Conservation (phyloP, 192 early-diverging fungal genomes). For the Backusella circina region DNA sequence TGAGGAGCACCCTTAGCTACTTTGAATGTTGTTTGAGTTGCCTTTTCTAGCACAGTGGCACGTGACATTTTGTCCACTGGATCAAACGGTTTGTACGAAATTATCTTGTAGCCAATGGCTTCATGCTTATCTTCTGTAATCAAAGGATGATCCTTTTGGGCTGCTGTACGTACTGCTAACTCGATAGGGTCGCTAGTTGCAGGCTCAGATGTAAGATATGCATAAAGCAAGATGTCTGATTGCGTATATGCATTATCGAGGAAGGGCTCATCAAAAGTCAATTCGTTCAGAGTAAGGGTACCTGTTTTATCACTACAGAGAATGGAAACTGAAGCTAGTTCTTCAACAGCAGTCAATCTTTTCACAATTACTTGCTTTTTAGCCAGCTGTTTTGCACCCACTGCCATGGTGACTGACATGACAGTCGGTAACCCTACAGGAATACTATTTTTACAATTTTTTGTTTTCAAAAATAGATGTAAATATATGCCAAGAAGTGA, state of each 20-base stretch:
- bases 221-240: slow-evolving; percentile 59
- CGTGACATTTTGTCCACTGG: slow-evolving; percentile 67
- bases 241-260: slow-evolving; percentile 37
- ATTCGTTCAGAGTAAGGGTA: slow-evolving; percentile 73
- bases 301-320: slow-evolving; percentile 71
- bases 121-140: slow-evolving; percentile 45
- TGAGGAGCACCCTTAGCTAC: slow-evolving; percentile 76
- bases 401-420: slow-evolving; percentile 84
- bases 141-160: slow-evolving; percentile 43
- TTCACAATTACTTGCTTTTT: slow-evolving; percentile 75
- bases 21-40: slow-evolving; percentile 48
- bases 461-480: not conserved
- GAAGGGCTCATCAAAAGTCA: slow-evolving; percentile 72
- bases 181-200: slow-evolving; percentile 78
- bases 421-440: slow-evolving; percentile 79
- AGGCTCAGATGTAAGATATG: slow-evolving; percentile 66
- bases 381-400: slow-evolving; percentile 71
- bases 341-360: slow-evolving; percentile 77
- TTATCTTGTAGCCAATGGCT: slow-evolving; percentile 67
- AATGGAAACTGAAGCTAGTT: slow-evolving; percentile 69
- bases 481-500: not conserved
- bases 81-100: slow-evolving; percentile 70
- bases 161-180: slow-evolving; percentile 63
- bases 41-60: slow-evolving; percentile 54
- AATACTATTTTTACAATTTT: slow-evolving; percentile 38